phyloP scores from a whole-genome alignment of 1,139 yeast genomes.

The Wickerhamiella pararugosa region DNA sequence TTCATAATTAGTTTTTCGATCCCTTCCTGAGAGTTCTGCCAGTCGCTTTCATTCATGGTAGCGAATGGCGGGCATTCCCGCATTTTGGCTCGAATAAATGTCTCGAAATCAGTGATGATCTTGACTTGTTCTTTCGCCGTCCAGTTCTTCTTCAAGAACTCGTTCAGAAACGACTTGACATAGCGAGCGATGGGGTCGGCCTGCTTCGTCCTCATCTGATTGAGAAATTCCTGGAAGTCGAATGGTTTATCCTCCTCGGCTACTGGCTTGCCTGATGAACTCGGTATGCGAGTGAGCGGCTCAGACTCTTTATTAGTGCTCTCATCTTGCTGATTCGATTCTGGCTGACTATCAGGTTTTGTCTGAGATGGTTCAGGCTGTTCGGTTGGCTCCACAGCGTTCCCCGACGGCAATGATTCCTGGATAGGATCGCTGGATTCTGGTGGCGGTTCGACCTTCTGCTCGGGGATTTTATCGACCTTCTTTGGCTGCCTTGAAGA shows the following conservation, averaged over 20 bases:
- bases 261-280: slow-evolving; percentile 9
- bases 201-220: slow-evolving; percentile 50
- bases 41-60: slow-evolving; percentile 38
- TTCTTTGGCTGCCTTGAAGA: too few species aligned
- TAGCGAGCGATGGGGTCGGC: slow-evolving; percentile 89
- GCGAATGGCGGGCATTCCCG: slow-evolving; percentile 57
- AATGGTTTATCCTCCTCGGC: slow-evolving; percentile 30
- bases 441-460: neutral
- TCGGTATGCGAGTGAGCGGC: neutral
- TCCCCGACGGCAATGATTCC: neutral
- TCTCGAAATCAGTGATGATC: slow-evolving; percentile 31
- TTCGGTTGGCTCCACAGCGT: neutral
- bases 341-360: neutral
- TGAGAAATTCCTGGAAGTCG: slow-evolving; percentile 70
- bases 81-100: slow-evolving; percentile 29
- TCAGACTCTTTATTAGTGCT: neutral
- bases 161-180: slow-evolving; percentile 57
- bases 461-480: too few species aligned
- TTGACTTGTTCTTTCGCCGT: slow-evolving; percentile 64
- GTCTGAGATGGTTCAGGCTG: neutral
- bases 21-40: slow-evolving; percentile 70
- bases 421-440: neutral
- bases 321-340: neutral
- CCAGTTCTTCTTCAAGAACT: slow-evolving; percentile 62
- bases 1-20: slow-evolving; percentile 88